A percentile compares a stretch with the other conserved stretches of the same genome.
phyloP scores from a whole-genome alignment of 192 early-diverging fungal genomes.

The Dimargaris xerosporica region DNA sequence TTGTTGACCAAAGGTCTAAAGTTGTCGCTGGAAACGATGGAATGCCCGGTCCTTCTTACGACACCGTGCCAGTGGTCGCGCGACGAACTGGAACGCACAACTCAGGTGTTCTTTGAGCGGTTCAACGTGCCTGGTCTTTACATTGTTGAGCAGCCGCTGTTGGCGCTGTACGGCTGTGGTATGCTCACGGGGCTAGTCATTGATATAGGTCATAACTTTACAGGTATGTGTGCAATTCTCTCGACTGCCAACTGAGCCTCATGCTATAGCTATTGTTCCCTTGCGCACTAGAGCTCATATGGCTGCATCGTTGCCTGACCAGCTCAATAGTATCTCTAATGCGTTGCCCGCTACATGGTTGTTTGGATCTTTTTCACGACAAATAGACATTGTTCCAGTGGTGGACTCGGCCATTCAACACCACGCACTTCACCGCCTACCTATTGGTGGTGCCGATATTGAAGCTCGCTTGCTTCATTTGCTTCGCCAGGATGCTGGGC shows the following conservation, averaged over 20 bases:
- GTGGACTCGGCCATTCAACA: conserved; percentile 56
- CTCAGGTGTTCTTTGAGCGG: conserved; percentile 85
- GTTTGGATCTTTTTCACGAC: background rate
- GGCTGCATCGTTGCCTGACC: background rate
- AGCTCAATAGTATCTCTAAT: background rate
- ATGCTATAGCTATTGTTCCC: background rate
- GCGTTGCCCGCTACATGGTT: background rate
- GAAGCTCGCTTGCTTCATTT: conserved; percentile 43
- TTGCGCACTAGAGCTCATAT: background rate
- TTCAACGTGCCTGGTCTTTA: conserved; percentile 73
- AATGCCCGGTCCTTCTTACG: conserved; percentile 56
- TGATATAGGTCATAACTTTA: conserved; percentile 79
- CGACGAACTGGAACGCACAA: conserved; percentile 55
- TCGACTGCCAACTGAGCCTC: background rate
- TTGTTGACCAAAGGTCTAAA: conserved; percentile 61
- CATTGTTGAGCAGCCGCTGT: conserved; percentile 69
- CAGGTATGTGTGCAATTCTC: conserved; percentile 29
- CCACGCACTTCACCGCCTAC: conserved; percentile 39
- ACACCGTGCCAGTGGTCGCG: conserved; percentile 76
- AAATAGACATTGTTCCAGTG: conserved; percentile 55
- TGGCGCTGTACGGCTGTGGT: conserved; percentile 65
- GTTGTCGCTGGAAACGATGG: conserved; percentile 60
- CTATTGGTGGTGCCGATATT: conserved; percentile 54
- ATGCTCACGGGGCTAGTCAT: conserved; percentile 67
- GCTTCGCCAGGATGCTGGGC: conserved; percentile 33